These are phyloP conservation scores for Penicillium verrucosum DNA, from an alignment of 2,329 filamentous ascomycete species.

Conservation along the genomic window DNA sequence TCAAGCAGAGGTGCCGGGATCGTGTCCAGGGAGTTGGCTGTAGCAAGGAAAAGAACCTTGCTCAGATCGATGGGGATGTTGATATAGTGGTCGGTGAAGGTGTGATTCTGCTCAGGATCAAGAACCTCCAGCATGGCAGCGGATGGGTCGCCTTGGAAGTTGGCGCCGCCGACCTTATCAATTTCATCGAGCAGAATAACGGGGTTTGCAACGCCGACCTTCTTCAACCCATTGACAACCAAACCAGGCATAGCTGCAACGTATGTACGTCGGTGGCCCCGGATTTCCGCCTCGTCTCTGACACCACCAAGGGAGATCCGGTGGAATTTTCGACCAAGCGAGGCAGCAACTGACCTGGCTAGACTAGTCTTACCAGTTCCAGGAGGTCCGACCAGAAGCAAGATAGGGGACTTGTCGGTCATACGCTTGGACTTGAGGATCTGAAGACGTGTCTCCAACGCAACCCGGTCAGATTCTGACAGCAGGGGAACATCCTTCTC, in stretches of 20 bases:
- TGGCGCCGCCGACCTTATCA: conserved; percentile 89
- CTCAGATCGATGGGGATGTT: conserved; percentile 93
- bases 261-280: conserved; percentile 91
- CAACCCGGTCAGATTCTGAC: conserved; percentile 46
- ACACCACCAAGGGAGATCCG: conserved; percentile 95
- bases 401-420: conserved; percentile 92
- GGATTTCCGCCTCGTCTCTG: conserved; percentile 92
- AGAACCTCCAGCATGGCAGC: conserved; percentile 97
- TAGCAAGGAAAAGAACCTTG: conserved; percentile 96
- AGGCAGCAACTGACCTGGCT: conserved; percentile 86
- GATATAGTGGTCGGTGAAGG: conserved; percentile 93
- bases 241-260: conserved; percentile 98
- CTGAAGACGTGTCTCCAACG: conserved; percentile 63
- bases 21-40: conserved; percentile 89
- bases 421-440: conserved; percentile 77
- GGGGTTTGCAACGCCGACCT: conserved; percentile 91
- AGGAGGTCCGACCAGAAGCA: conserved; percentile 87
- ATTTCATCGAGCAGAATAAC: conserved; percentile 97
- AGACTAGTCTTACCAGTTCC: conserved; percentile 95
- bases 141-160: conserved; percentile 91
- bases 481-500: conserved; percentile 57
- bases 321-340: conserved; percentile 92
- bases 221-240: conserved; percentile 89
- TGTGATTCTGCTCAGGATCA: conserved; percentile 94
- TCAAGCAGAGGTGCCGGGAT: conserved; percentile 92